Conservation (phyloP, 805 yeast species). For the Blastobotrys robertii region DNA sequence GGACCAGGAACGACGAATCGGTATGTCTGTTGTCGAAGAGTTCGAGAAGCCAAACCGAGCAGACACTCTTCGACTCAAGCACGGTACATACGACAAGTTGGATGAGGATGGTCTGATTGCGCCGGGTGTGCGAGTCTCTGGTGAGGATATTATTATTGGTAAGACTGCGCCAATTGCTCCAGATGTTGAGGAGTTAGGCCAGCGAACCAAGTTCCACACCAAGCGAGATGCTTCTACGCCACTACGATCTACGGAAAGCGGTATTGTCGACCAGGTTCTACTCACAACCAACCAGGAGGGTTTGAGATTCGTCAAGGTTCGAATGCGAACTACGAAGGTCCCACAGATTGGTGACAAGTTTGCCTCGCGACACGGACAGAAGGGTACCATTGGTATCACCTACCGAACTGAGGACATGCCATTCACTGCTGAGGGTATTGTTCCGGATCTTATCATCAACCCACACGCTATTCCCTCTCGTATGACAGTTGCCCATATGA, state of each 20-base stretch:
- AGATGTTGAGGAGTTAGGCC: constrained; percentile 96
- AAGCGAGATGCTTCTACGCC: constrained; percentile 99
- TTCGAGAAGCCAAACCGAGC: constrained; percentile 95
- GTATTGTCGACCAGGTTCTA: constrained; percentile 96
- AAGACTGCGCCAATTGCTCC: constrained; percentile 99
- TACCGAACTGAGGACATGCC: constrained; percentile 99
- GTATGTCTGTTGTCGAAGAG: constrained; percentile 96
- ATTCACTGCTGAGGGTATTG: constrained; percentile 87
- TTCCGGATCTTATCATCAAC: constrained; percentile 93
- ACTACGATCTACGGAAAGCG: constrained; percentile 89
- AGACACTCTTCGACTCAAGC: constrained; percentile 89
- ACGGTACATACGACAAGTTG: constrained; percentile 95
- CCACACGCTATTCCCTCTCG: constrained; percentile 99
- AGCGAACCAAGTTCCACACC: constrained; percentile 95
- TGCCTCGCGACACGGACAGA: constrained; percentile 99
- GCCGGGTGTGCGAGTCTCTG: constrained; percentile 97
- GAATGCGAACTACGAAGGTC: constrained; percentile 97
- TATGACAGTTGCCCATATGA: constrained; percentile 99
- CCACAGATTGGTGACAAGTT: constrained; percentile 99
- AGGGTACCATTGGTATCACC: constrained; percentile 99
- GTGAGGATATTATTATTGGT: constrained; percentile 98
- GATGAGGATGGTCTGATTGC: constrained; percentile 98
- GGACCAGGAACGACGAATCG: constrained; percentile 98
- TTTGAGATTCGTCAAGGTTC: constrained; percentile 89
- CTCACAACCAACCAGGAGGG: constrained; percentile 98